These are phyloP conservation scores for Colletotrichum sojae DNA, from an alignment of 2,329 filamentous ascomycete species.

Conservation along the genomic window DNA sequence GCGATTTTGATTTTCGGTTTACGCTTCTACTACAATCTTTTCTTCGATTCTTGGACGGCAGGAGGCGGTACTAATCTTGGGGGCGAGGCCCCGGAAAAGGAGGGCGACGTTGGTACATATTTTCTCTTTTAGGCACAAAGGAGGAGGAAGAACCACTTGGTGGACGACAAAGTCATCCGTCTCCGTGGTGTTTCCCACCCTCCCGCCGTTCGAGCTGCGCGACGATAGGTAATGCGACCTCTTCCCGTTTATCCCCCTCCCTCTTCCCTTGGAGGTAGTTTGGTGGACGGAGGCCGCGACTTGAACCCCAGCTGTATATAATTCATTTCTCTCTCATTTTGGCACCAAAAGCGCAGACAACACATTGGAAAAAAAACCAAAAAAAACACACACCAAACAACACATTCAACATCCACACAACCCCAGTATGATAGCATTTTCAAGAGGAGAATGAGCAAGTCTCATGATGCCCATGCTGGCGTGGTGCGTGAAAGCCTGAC, in stretches of 20 bases:
- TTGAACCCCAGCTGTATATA: slow-evolving; percentile 34
- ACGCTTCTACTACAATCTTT: not conserved
- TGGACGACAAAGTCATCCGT: not conserved
- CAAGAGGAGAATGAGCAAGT: slow-evolving; percentile 33
- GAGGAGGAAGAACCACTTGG: not conserved
- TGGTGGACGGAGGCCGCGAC: slow-evolving; percentile 1
- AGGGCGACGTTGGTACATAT: slow-evolving; percentile 2
- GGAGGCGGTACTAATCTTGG: not conserved
- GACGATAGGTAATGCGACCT: slow-evolving; percentile 11
- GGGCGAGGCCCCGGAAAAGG: not conserved
- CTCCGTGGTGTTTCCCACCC: not conserved
- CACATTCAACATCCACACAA: slow-evolving; percentile 1
- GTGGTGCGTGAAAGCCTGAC: slow-evolving; percentile 19
- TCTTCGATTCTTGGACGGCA: slow-evolving; percentile 29
- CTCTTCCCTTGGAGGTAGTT: not conserved
- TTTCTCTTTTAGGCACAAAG: not conserved
- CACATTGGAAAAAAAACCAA: no score
- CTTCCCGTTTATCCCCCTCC: not conserved
- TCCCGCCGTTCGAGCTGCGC: slow-evolving; percentile 4
- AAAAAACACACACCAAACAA: not conserved
- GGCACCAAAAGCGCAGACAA: slow-evolving; percentile 3
- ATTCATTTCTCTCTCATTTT: slow-evolving; percentile 27
- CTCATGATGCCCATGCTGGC: slow-evolving; percentile 28
- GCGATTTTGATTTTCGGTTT: not conserved
- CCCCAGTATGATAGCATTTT: slow-evolving; percentile 16